Conservation (phyloP, 2,329 filamentous ascomycete genomes). For the Fusarium longipes region DNA sequence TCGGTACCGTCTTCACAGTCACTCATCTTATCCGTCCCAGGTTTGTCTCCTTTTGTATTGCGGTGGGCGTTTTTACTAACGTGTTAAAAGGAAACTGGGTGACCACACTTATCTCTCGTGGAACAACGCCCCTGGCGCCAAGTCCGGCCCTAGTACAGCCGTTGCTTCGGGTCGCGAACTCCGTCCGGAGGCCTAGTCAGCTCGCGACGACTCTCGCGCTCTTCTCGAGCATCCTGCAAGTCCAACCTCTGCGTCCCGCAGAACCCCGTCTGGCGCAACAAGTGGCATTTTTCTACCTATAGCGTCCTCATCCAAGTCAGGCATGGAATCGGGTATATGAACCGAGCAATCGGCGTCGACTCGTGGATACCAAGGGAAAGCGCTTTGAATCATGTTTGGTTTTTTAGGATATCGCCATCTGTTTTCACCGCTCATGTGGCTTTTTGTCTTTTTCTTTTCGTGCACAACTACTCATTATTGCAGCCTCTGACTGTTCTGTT, state of each 20-base stretch:
- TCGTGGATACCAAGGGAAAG: slow-evolving; percentile 11
- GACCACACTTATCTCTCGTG: slow-evolving; percentile 98
- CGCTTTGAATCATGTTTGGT: slow-evolving; percentile 23
- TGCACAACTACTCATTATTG: slow-evolving; percentile 36
- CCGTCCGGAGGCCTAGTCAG: slow-evolving; percentile 57
- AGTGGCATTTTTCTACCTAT: not conserved
- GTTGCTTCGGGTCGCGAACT: slow-evolving; percentile 68
- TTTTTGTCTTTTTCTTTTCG: slow-evolving; percentile 25
- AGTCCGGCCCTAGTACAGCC: slow-evolving; percentile 56
- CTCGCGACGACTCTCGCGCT: slow-evolving; percentile 44
- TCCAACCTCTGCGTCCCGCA: slow-evolving; percentile 21
- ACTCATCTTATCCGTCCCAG: slow-evolving; percentile 92
- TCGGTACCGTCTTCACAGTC: slow-evolving; percentile 88
- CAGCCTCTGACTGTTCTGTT: slow-evolving; percentile 14
- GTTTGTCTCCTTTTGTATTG: slow-evolving; percentile 59
- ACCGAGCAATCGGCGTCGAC: not conserved
- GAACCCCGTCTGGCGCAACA: slow-evolving; percentile 12
- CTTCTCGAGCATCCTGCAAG: slow-evolving; percentile 30
- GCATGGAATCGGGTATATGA: slow-evolving; percentile 10
- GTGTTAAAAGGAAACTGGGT: slow-evolving; percentile 82
- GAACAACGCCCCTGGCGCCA: slow-evolving; percentile 73
- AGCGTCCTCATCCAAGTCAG: not conserved
- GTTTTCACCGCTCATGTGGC: slow-evolving; percentile 7
- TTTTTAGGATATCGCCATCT: slow-evolving; percentile 22
- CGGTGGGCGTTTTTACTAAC: not conserved